These are phyloP conservation scores for Microcyclosporella mali DNA, from an alignment of 2,329 filamentous ascomycete species.

Conservation along the genomic window DNA sequence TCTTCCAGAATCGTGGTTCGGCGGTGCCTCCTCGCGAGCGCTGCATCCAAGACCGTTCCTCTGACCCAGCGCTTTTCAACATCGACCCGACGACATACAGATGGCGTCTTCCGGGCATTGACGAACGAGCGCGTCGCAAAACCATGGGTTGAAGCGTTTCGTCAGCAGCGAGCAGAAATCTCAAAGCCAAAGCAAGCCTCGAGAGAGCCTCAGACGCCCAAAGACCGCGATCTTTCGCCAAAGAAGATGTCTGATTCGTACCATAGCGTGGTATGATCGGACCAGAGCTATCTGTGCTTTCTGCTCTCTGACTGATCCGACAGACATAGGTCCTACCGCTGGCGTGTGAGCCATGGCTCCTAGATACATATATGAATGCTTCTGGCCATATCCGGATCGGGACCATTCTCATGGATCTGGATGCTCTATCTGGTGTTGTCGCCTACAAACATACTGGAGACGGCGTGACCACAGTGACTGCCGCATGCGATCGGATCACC, in stretches of 20 bases:
- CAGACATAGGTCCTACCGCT: conserved; percentile 55
- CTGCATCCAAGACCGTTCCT: not conserved
- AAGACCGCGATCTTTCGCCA: conserved; percentile 53
- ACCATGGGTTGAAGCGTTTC: conserved; percentile 64
- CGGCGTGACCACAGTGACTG: conserved; percentile 57
- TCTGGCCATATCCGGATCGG: conserved; percentile 68
- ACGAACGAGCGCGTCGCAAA: conserved; percentile 56
- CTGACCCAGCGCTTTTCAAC: conserved; percentile 12
- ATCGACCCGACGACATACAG: conserved; percentile 34
- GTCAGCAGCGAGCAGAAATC: conserved; percentile 42
- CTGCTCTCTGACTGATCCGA: conserved; percentile 23
- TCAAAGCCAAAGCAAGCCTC: conserved; percentile 29
- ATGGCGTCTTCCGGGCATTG: conserved; percentile 56
- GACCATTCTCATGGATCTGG: conserved; percentile 72
- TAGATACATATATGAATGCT: conserved; percentile 72
- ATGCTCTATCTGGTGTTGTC: conserved; percentile 69
- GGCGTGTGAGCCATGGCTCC: conserved; percentile 67
- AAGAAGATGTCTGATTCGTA: conserved; percentile 68
- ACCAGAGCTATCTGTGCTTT: not conserved
- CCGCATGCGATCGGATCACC: conserved; percentile 57
- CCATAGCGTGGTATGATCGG: conserved; percentile 54
- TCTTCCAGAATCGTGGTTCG: too few species aligned
- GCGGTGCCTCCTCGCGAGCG: too few species aligned
- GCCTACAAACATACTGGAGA: conserved; percentile 68
- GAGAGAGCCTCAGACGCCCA: conserved; percentile 32